Conservation (phyloP, 495 filamentous ascomycete species). For the Penicillium bovifimosum region DNA sequence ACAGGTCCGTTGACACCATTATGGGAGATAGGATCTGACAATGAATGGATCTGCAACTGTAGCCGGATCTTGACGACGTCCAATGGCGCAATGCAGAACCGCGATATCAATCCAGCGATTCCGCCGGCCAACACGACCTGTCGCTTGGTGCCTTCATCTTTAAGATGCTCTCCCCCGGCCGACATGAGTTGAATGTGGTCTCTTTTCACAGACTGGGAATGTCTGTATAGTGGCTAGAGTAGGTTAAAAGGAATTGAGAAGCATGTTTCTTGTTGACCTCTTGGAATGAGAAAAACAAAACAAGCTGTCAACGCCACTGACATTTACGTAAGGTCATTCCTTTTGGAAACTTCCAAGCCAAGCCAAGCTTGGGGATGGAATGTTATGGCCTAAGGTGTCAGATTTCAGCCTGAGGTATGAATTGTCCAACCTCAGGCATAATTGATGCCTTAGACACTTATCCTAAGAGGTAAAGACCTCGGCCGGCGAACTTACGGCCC, state of each 20-base stretch:
- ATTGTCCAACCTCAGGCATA: too few species aligned
- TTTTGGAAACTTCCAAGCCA: too few species aligned
- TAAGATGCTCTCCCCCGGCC: conserved; percentile 65
- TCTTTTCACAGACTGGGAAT: not conserved
- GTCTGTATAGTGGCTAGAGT: not conserved
- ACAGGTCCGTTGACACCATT: conserved; percentile 52
- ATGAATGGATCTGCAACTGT: conserved; percentile 80
- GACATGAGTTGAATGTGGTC: conserved; percentile 57
- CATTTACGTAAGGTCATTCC: not conserved
- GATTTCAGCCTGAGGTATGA: not conserved
- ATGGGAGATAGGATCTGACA: conserved; percentile 58
- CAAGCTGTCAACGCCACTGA: not conserved
- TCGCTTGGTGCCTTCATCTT: conserved; percentile 84
- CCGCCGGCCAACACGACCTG: conserved; percentile 83
- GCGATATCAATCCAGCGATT: conserved; percentile 81
- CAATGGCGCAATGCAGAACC: conserved; percentile 89
- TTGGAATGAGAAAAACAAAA: not conserved
- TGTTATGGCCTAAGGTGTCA: not conserved
- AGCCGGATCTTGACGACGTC: conserved; percentile 97
- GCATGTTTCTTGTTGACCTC: not conserved
- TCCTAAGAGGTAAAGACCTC: too few species aligned
- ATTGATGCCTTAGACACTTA: not conserved
- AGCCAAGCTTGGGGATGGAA: not conserved
- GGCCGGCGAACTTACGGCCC: too few species aligned
- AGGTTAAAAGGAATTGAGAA: not conserved